These are phyloP conservation scores for Pseudocercospora crystallina DNA, from an alignment of 2,329 filamentous ascomycete genomes.

Conservation along the genomic window DNA sequence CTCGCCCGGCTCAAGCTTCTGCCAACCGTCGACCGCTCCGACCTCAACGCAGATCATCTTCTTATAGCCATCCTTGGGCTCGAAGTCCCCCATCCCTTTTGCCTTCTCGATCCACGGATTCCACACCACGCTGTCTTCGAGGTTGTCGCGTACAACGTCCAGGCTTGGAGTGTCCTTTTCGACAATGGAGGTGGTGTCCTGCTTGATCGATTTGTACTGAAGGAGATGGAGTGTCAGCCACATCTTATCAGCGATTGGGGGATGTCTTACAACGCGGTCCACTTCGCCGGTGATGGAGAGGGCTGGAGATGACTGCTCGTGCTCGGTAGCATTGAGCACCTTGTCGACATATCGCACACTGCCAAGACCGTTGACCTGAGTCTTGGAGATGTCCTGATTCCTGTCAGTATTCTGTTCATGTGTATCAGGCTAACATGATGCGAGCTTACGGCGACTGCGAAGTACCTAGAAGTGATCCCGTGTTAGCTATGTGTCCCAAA, in stretches of 20 bases:
- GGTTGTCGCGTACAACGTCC: slow-evolving; percentile 76
- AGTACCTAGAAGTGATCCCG: slow-evolving; percentile 53
- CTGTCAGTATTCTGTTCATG: slow-evolving; percentile 1
- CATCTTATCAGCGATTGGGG: no score
- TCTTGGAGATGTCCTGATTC: slow-evolving; percentile 71
- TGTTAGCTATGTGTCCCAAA: no score
- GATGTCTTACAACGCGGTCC: slow-evolving; percentile 63
- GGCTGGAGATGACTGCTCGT: slow-evolving; percentile 63
- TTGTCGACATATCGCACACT: slow-evolving; percentile 79
- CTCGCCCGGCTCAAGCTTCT: slow-evolving; percentile 77
- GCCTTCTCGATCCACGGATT: slow-evolving; percentile 93
- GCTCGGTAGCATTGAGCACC: slow-evolving; percentile 62
- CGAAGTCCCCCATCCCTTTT: slow-evolving; percentile 79
- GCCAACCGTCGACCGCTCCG: slow-evolving; percentile 78
- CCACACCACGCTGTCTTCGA: slow-evolving; percentile 90
- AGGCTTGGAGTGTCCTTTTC: slow-evolving; percentile 66
- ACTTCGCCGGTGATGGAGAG: slow-evolving; percentile 75
- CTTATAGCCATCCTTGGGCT: slow-evolving; percentile 84
- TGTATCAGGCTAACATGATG: slow-evolving; percentile 2
- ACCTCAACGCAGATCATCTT: slow-evolving; percentile 95
- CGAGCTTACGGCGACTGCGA: slow-evolving; percentile 69
- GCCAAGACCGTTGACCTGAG: slow-evolving; percentile 73
- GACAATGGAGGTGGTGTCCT: slow-evolving; percentile 62
- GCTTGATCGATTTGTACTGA: slow-evolving; percentile 65
- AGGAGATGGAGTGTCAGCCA: no score